Evolutionary conservation across 129 eudicot species (phyloP).

Genomic region (Escallonia rubra): DNA sequence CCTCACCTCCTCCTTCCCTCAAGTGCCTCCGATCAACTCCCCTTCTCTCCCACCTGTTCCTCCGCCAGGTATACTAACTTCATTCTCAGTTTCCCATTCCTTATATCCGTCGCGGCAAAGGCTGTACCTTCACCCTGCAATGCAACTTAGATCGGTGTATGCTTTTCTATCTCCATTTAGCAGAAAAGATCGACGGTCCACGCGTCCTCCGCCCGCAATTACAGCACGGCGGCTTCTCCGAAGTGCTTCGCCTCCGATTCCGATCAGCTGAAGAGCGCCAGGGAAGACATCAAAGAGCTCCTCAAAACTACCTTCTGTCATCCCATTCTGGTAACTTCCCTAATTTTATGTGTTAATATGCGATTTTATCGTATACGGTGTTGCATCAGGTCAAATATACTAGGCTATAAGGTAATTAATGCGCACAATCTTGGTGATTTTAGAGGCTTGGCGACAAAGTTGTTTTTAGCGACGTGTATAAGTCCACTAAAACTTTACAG

Average conservation of each 20-base stretch:
- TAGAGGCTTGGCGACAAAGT: neutral
- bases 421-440: neutral
- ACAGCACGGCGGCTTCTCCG: slow-evolving; percentile 35
- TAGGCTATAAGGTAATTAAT: no score
- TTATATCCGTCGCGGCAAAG: neutral
- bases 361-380: neutral
- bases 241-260: slow-evolving; percentile 65
- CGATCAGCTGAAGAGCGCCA: slow-evolving; percentile 71
- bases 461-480: neutral
- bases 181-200: slow-evolving; percentile 26
- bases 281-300: slow-evolving; percentile 77
- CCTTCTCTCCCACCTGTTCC: slow-evolving; percentile 27
- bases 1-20: slow-evolving; percentile 34
- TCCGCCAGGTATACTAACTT: slow-evolving; percentile 44
- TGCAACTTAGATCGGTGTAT: neutral
- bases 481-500: neutral
- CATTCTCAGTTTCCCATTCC: neutral
- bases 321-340: slow-evolving; percentile 65
- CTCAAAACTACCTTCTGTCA: slow-evolving; percentile 69
- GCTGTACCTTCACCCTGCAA: neutral
- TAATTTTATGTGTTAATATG: neutral
- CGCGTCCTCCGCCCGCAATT: slow-evolving; percentile 19
- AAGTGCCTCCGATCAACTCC: slow-evolving; percentile 43
- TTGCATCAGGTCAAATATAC: no score
- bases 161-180: neutral